Evolutionary conservation across 2,329 filamentous ascomycete species (phyloP).

Genomic region (Neofusicoccum laricinum): DNA sequence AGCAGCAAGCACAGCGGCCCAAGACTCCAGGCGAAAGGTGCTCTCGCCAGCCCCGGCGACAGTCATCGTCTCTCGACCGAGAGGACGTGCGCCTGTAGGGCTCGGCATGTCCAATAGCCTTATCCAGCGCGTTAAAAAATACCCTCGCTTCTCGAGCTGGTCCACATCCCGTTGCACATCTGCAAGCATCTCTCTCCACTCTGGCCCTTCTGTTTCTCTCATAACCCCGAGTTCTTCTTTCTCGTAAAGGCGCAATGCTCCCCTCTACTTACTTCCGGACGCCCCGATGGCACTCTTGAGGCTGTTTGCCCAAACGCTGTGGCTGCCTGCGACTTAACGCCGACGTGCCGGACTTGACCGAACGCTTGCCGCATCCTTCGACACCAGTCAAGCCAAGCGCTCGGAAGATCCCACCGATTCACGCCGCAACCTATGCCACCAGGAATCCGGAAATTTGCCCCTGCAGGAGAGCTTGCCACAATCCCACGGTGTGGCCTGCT

Average conservation of each 20-base stretch:
- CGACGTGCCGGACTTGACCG: background rate
- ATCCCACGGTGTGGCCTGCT: background rate
- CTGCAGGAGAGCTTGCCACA: background rate
- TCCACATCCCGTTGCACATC: background rate
- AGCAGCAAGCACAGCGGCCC: background rate
- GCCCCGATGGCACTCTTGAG: background rate
- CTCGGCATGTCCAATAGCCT: conserved; percentile 1
- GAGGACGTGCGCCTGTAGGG: conserved; percentile 4
- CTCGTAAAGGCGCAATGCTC: background rate
- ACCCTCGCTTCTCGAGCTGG: background rate
- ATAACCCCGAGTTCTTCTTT: background rate
- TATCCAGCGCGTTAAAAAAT: background rate
- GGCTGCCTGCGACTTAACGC: background rate
- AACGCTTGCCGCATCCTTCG: background rate
- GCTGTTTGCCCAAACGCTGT: background rate
- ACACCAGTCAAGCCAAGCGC: conserved; percentile 1
- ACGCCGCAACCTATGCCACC: background rate
- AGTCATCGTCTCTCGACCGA: background rate
- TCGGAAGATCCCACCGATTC: background rate
- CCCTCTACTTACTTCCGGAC: background rate
- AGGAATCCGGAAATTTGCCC: background rate
- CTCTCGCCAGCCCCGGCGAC: background rate
- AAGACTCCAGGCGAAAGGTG: background rate
- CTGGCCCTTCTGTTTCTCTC: background rate
- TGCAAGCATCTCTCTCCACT: background rate